Evolutionary conservation across 2,329 filamentous ascomycete genomes (phyloP).

Genomic region (Claviceps africana): DNA sequence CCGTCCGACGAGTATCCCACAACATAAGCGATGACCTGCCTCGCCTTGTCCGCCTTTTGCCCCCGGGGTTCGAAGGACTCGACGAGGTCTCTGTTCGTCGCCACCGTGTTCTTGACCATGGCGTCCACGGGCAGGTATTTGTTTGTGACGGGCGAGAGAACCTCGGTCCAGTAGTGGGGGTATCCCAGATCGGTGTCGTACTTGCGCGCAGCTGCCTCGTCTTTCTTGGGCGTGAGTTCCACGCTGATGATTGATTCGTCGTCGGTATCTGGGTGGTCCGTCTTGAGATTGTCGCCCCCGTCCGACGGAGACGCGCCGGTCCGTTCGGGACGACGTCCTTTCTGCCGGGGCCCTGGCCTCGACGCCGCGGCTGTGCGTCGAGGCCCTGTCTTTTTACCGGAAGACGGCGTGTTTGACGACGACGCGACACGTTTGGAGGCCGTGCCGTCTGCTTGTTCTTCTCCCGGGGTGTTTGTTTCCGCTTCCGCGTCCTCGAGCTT

Average conservation of each 20-base stretch:
- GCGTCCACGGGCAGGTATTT: conserved; percentile 70
- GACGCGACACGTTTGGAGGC: not conserved
- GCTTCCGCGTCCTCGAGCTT: conserved; percentile 64
- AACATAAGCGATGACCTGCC: conserved; percentile 82
- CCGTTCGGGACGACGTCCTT: not conserved
- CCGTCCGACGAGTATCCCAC: conserved; percentile 72
- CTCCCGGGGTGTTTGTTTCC: conserved; percentile 22
- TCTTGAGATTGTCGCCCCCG: conserved; percentile 31
- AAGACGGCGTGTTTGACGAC: conserved; percentile 6
- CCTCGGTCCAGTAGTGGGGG: conserved; percentile 89
- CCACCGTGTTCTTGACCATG: conserved; percentile 53
- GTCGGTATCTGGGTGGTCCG: conserved; percentile 34
- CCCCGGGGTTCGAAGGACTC: conserved; percentile 72
- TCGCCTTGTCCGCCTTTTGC: conserved; percentile 66
- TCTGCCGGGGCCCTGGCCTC: not conserved
- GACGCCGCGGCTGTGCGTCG: conserved; percentile 1
- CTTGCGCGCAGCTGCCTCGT: conserved; percentile 25
- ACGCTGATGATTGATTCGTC: conserved; percentile 47
- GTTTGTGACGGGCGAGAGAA: conserved; percentile 66
- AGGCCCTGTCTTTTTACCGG: conserved; percentile 1
- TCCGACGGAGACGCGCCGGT: not conserved
- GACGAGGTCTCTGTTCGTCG: conserved; percentile 57
- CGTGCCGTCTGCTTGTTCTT: not conserved
- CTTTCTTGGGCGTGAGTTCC: conserved; percentile 26
- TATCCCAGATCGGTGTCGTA: conserved; percentile 68